A percentile compares a stretch with the other conserved stretches of the same genome.
These are phyloP conservation scores for Austroboletus eburneus DNA, from an alignment of 768 basidiomycete genomes.

Conservation along the genomic window DNA sequence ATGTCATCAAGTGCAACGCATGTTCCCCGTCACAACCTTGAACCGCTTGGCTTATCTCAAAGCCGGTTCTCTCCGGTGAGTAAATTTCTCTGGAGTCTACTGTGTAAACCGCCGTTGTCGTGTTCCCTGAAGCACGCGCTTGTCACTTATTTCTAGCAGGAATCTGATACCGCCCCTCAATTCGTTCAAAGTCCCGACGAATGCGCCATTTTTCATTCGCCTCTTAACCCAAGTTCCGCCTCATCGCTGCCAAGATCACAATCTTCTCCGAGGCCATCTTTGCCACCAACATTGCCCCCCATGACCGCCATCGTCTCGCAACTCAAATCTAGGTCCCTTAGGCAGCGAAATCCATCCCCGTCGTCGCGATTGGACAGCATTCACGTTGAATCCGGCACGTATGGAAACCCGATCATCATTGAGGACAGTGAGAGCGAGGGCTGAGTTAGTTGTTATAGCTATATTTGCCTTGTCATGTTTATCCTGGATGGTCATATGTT, in stretches of 20 bases:
- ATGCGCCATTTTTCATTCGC: not conserved
- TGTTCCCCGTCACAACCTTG: not conserved
- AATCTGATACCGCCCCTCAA: not conserved
- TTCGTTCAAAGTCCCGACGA: slow-evolving; percentile 1
- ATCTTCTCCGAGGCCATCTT: not conserved
- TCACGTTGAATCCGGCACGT: slow-evolving; percentile 9
- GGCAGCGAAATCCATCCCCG: slow-evolving; percentile 4
- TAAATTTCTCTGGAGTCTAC: not conserved
- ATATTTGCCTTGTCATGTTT: slow-evolving; percentile 1
- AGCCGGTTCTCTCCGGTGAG: slow-evolving; percentile 8
- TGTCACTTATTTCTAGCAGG: slow-evolving; percentile 7
- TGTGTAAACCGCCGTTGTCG: not conserved
- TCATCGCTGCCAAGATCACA: not conserved
- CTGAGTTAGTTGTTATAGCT: slow-evolving; percentile 1
- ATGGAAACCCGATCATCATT: slow-evolving; percentile 21
- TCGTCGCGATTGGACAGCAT: slow-evolving; percentile 1
- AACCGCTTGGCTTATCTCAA: not conserved
- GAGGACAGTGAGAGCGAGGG: slow-evolving; percentile 19
- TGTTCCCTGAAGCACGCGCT: not conserved
- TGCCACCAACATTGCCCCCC: too few species aligned
- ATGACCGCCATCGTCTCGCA: not conserved
- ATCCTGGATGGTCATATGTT: too few species aligned
- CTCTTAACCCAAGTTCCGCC: slow-evolving; percentile 1
- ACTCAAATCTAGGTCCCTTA: not conserved
- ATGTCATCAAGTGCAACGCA: slow-evolving; percentile 1